These are phyloP conservation scores for Vigna nakashimae DNA, from an alignment of 306 rosid genomes.

Conservation along the genomic window DNA sequence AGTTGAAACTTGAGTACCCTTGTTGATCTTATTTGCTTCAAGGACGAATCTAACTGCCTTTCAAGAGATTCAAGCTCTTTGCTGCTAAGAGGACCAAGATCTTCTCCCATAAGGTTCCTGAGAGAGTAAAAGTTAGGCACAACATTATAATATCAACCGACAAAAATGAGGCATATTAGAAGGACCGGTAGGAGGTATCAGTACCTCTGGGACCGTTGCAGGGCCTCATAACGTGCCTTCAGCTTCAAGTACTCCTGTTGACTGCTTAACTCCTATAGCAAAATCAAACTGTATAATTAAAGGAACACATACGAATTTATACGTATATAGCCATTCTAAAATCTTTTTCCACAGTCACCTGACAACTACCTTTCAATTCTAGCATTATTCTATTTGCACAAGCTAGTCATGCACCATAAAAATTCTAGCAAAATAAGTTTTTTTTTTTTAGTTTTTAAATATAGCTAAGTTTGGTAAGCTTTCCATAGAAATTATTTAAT, in stretches of 20 bases:
- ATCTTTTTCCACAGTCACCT: neutral
- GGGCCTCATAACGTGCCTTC: conserved; percentile 89
- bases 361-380: neutral
- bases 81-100: conserved; percentile 86
- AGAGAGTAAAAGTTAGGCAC: neutral
- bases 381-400: neutral
- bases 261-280: conserved; percentile 82
- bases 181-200: neutral
- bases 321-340: neutral
- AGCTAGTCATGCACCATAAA: neutral
- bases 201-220: conserved; percentile 88
- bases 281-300: neutral
- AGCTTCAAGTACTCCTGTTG: conserved; percentile 99
- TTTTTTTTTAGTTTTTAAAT: neutral
- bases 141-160: neutral
- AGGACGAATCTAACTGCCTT: conserved; percentile 90
- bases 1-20: conserved; percentile 61
- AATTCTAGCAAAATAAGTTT: too few relatives aligned
- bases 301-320: neutral
- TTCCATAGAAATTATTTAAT: neutral
- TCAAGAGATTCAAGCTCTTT: conserved; percentile 96
- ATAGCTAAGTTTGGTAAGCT: neutral
- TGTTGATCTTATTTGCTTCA: conserved; percentile 91
- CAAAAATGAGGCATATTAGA: neutral
- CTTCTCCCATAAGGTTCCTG: conserved; percentile 97